A percentile compares a stretch with the other conserved stretches of the same genome.
These are phyloP conservation scores for Phaeodactylum tricornutum DNA, from an alignment of 108 stramenopile species.

Conservation along the genomic window DNA sequence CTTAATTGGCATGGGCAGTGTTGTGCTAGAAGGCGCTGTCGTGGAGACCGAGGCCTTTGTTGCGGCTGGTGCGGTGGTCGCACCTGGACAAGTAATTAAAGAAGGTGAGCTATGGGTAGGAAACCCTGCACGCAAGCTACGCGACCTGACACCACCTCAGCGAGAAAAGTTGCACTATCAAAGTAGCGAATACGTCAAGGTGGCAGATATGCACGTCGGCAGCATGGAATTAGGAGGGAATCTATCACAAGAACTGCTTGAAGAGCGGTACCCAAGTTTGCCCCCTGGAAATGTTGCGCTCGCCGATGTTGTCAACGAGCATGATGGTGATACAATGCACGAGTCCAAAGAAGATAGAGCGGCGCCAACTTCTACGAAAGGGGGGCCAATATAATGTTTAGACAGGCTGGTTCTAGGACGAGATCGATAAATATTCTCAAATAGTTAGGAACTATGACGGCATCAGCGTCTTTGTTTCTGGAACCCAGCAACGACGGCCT, in stretches of 20 bases:
- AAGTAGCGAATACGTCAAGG: slow-evolving; percentile 49
- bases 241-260: too few species aligned
- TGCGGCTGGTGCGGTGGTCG: slow-evolving; percentile 73
- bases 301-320: too few species aligned
- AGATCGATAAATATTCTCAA: too few species aligned
- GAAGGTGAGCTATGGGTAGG: slow-evolving; percentile 82
- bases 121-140: slow-evolving; percentile 67
- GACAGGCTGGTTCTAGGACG: too few species aligned
- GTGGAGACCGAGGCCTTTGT: slow-evolving; percentile 61
- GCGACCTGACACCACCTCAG: slow-evolving; percentile 65
- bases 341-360: too few species aligned
- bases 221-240: slow-evolving; percentile 75
- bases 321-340: too few species aligned
- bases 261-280: too few species aligned
- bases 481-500: slow-evolving; percentile 1
- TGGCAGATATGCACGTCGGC: slow-evolving; percentile 43
- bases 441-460: too few species aligned
- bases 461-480: too few species aligned
- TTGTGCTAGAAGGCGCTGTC: slow-evolving; percentile 47
- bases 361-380: too few species aligned
- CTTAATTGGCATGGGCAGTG: slow-evolving; percentile 80
- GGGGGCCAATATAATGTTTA: too few species aligned
- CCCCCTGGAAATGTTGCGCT: too few species aligned
- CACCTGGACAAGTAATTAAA: slow-evolving; percentile 36
- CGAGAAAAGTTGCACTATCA: slow-evolving; percentile 56